phyloP scores from a whole-genome alignment of 116 monocot genomes.

The Cymodocea nodosa region DNA sequence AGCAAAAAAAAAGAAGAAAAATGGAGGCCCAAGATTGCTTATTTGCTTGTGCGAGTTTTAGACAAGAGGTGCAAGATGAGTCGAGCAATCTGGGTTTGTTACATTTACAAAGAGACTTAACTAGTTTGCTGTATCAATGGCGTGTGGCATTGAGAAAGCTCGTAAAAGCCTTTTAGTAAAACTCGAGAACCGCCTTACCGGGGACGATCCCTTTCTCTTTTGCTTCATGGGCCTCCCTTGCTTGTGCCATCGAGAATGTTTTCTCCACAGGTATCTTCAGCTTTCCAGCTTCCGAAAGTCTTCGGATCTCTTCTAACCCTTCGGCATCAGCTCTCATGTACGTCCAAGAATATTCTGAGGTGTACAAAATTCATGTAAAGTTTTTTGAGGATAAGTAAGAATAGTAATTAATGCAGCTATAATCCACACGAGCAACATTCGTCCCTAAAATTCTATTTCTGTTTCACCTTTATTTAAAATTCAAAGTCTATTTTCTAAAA shows the following conservation, averaged over 20 bases:
- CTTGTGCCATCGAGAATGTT: conserved; percentile 56
- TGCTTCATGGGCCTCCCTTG: conserved; percentile 78
- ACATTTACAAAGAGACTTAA: too few relatives aligned
- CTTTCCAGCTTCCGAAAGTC: conserved; percentile 70
- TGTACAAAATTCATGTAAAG: conserved; percentile 1
- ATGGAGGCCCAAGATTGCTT: too few relatives aligned
- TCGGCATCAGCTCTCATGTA: conserved; percentile 95
- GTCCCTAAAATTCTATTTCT: too few relatives aligned
- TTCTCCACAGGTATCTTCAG: conserved; percentile 92
- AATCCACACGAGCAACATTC: too few relatives aligned
- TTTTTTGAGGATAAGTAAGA: neutral
- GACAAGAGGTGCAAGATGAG: too few relatives aligned
- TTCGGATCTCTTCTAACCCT: conserved; percentile 72
- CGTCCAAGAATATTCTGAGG: conserved; percentile 80
- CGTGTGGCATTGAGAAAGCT: neutral
- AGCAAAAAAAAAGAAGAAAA: too few relatives aligned
- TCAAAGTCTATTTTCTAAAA: too few relatives aligned
- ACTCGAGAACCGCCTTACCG: conserved; percentile 88
- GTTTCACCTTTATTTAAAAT: too few relatives aligned
- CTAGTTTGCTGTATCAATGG: too few relatives aligned
- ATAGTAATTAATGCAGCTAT: neutral
- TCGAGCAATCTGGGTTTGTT: too few relatives aligned
- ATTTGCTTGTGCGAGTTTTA: too few relatives aligned
- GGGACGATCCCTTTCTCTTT: conserved; percentile 73
- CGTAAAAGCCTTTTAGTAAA: conserved; percentile 33